These are phyloP conservation scores for Hypoxylon sp. DNA, from an alignment of 2,329 filamentous ascomycete species.

Conservation along the genomic window DNA sequence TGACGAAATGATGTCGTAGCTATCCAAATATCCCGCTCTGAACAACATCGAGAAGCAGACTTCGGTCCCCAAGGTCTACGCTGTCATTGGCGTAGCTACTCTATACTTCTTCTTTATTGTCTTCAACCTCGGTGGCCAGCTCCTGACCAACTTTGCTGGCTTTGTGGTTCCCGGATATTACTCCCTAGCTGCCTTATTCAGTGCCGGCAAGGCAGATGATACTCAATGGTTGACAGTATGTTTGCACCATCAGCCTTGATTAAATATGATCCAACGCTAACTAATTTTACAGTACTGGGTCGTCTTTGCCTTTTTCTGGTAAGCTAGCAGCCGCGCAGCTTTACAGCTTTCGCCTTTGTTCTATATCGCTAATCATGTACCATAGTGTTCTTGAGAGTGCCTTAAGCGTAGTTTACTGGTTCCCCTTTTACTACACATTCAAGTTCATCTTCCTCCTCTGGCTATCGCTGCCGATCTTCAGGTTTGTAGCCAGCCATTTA, in stretches of 20 bases:
- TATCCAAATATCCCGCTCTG: conserved; percentile 86
- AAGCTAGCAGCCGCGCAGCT: conserved; percentile 51
- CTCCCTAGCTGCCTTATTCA: conserved; percentile 84
- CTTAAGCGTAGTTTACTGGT: conserved; percentile 90
- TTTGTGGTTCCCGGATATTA: conserved; percentile 89
- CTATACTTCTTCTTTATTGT: conserved; percentile 93
- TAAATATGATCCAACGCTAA: conserved; percentile 50
- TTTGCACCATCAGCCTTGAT: conserved; percentile 42
- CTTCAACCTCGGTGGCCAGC: conserved; percentile 92
- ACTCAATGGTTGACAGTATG: conserved; percentile 84
- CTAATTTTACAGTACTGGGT: conserved; percentile 82
- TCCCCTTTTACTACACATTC: conserved; percentile 99
- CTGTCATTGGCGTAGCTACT: conserved; percentile 79
- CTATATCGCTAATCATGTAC: conserved; percentile 31
- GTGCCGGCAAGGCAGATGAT: conserved; percentile 78
- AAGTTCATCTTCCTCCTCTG: conserved; percentile 98
- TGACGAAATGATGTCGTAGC: conserved; percentile 64
- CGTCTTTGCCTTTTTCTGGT: conserved; percentile 85
- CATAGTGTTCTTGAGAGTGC: conserved; percentile 82
- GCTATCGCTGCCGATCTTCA: conserved; percentile 95
- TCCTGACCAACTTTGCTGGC: conserved; percentile 88
- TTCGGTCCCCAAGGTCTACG: conserved; percentile 87
- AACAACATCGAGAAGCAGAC: conserved; percentile 90
- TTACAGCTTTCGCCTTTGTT: conserved; percentile 8
- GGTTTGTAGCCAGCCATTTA: conserved; percentile 70